Evolutionary conservation across 208 protist genomes (phyloP), one percentile per base, ranked within the genome.

Genomic region (Naegleria gruberi): DNA sequence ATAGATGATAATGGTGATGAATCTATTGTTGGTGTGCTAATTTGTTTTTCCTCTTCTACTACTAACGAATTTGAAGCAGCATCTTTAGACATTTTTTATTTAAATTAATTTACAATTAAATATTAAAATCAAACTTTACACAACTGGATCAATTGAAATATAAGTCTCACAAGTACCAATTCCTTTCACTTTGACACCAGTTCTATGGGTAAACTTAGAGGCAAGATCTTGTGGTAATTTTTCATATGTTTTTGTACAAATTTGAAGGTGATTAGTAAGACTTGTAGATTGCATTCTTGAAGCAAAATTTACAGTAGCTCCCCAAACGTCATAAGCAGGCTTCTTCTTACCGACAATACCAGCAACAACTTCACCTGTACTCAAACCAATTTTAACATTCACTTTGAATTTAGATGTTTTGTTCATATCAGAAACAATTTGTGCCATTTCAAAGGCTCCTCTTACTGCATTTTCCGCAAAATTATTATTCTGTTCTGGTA

Each of bases 231-330:
- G 7, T 26, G 47, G 40, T 30, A 90, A 30, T 23, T 55, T 10
- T 19, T 65, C 12, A 84, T 45, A 90, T 8, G 77, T 90, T 40
- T 26, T n/a, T 26, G 6, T 23, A 26, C n/a, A 42, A 4, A 90
- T 90, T n/a, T 90, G 87, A 55, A 90, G 37, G 8, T 55, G 23
- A 37, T 34, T 41, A 37, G 46, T 47, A 34, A 41, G 7, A 40
- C 46, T 42, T n/a, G 43, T 77, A 2, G 89, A 87, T 19, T 90
- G 34, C 81, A 90, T 84, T 46, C 89, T 82, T 4, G 19, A 46
- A 47, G 81, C 82, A 43, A 90, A 34, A 44, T 90, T 90, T 40
- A 90, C 89, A 82, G 89, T 90, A 37, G 10, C 46, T 40, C 89
- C 89, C 81, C 65, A 90, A 42, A 89, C 30, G 15, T 90, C 89